Evolutionary conservation across 352 stramenopile genomes (phyloP).

Genomic region (Elongisporangium undulatum): DNA sequence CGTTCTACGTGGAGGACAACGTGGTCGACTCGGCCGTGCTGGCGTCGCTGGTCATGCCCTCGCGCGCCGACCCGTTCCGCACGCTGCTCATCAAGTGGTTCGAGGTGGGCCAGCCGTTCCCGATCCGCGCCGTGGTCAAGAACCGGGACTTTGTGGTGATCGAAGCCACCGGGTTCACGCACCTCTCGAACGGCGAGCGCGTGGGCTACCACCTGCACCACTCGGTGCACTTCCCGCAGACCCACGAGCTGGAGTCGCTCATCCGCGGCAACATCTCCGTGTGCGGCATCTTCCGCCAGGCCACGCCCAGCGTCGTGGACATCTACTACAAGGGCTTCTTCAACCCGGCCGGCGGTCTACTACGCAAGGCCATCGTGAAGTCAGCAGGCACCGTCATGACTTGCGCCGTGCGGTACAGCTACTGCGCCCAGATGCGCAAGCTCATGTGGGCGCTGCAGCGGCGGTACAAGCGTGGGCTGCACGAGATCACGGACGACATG

Average conservation of each 20-base stretch:
- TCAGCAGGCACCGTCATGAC: constrained; percentile 21
- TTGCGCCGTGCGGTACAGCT: not conserved
- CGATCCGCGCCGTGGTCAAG: constrained; percentile 28
- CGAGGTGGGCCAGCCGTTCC: constrained; percentile 22
- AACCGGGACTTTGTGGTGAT: constrained; percentile 53
- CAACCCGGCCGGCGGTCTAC: constrained; percentile 26
- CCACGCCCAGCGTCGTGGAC: constrained; percentile 36
- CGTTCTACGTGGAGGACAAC: constrained; percentile 33
- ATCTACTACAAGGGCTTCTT: constrained; percentile 50
- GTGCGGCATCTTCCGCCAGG: constrained; percentile 53
- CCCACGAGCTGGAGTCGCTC: constrained; percentile 22
- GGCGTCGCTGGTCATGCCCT: constrained; percentile 25
- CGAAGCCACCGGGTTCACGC: constrained; percentile 33
- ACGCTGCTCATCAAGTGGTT: constrained; percentile 43
- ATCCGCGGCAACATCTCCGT: constrained; percentile 51
- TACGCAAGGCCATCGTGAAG: constrained; percentile 26
- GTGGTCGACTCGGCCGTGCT: constrained; percentile 31
- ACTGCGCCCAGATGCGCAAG: constrained; percentile 65
- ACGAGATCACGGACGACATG: constrained; percentile 2
- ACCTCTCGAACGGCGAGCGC: constrained; percentile 44
- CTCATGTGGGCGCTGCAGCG: constrained; percentile 41
- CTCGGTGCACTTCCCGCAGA: constrained; percentile 47
- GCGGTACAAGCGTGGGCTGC: constrained; percentile 5
- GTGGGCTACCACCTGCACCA: constrained; percentile 58
- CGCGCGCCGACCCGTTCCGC: constrained; percentile 27